phyloP scores from a whole-genome alignment of 208 protist genomes.

The Wallacemonas sp. region DNA sequence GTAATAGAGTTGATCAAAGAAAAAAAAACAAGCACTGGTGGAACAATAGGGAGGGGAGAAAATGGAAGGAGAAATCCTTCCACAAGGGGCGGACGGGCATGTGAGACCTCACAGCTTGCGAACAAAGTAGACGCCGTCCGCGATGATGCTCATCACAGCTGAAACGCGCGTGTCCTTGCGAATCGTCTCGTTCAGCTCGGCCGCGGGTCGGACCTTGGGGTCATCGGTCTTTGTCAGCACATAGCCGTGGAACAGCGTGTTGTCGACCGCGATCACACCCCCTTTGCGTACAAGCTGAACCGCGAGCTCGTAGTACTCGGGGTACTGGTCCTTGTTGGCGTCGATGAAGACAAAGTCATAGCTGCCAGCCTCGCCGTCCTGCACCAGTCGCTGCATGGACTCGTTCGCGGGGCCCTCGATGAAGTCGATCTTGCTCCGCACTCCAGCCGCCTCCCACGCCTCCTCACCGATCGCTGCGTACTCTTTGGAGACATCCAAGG shows the following conservation, averaged over 20 bases:
- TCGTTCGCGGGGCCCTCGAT: constrained; percentile 35
- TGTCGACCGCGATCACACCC: constrained; percentile 63
- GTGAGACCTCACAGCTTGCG: background rate
- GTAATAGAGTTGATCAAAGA: too few species aligned
- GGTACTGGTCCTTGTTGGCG: constrained; percentile 67
- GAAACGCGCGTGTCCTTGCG: constrained; percentile 52
- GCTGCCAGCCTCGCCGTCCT: constrained; percentile 35
- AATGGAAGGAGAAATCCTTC: background rate
- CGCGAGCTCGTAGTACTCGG: constrained; percentile 55
- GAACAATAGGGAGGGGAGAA: background rate
- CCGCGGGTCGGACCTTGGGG: background rate
- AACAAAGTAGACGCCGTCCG: constrained; percentile 48
- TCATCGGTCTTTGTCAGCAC: constrained; percentile 14
- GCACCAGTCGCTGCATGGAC: constrained; percentile 34
- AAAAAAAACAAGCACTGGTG: constrained; percentile 10
- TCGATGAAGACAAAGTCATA: constrained; percentile 79
- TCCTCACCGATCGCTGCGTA: constrained; percentile 36
- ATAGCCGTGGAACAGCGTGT: constrained; percentile 43
- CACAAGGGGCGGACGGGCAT: too few species aligned
- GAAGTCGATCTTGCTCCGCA: constrained; percentile 61
- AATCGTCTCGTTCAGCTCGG: constrained; percentile 43
- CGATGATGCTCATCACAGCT: constrained; percentile 42
- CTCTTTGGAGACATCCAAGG: constrained; percentile 50
- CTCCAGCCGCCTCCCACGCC: constrained; percentile 41
- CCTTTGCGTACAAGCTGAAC: constrained; percentile 40